These are phyloP conservation scores for Phytophthora cryptogea DNA, from an alignment of 352 stramenopile genomes.

Conservation along the genomic window DNA sequence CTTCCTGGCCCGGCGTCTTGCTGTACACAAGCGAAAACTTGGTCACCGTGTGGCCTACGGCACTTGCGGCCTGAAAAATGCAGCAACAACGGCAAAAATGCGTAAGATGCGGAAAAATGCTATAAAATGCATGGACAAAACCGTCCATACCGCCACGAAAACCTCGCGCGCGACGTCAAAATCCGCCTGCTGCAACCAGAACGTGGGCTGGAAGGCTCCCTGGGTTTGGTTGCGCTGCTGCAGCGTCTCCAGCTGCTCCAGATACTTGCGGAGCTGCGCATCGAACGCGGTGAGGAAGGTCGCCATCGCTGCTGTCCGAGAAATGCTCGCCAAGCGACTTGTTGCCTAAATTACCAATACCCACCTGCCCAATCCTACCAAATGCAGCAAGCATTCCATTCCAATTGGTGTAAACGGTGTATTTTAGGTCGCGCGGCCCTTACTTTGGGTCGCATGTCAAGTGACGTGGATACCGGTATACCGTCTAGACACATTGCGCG, in stretches of 20 bases:
- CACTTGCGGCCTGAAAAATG: constrained; percentile 51
- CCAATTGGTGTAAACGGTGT: neutral
- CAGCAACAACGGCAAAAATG: constrained; percentile 12
- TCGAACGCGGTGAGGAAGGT: constrained; percentile 64
- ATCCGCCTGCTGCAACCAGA: constrained; percentile 79
- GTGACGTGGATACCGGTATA: constrained; percentile 2
- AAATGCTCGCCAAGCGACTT: constrained; percentile 11
- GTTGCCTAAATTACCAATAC: neutral
- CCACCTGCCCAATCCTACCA: constrained; percentile 4
- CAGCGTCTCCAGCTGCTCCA: constrained; percentile 66
- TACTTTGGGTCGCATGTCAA: constrained; percentile 2
- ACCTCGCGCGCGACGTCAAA: constrained; percentile 83
- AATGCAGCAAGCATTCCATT: constrained; percentile 10
- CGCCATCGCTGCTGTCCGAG: constrained; percentile 37
- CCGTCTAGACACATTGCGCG: neutral
- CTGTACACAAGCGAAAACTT: constrained; percentile 90
- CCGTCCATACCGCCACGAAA: constrained; percentile 61
- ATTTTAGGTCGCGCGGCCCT: neutral
- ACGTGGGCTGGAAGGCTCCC: constrained; percentile 67
- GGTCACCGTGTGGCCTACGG: constrained; percentile 82
- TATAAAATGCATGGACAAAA: constrained; percentile 3
- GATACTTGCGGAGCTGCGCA: constrained; percentile 49
- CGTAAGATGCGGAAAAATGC: neutral
- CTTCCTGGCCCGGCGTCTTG: constrained; percentile 69
- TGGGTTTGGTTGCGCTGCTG: constrained; percentile 58